Conservation (phyloP, 169 alveolate species). For the Cryptosporidium baileyi region DNA sequence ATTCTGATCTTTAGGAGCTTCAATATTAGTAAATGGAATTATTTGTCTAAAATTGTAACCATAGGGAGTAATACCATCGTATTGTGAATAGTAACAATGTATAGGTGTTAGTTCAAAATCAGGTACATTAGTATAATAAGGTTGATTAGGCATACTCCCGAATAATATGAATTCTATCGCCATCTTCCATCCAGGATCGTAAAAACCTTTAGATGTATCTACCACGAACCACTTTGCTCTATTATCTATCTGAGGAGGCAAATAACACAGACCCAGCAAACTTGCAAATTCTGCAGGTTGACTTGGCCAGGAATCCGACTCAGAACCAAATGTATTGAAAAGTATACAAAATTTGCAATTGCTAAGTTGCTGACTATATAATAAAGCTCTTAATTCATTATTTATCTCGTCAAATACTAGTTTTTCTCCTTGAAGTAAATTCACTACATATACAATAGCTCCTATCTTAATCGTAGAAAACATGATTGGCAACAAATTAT, state of each 20-base stretch:
- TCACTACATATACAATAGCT: conserved; percentile 65
- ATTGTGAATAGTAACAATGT: conserved; percentile 40
- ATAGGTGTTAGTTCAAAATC: conserved; percentile 59
- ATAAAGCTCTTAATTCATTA: conserved; percentile 17
- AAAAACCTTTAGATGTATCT: conserved; percentile 45
- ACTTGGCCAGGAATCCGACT: conserved; percentile 46
- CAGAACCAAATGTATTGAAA: conserved; percentile 54
- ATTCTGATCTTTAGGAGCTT: not conserved
- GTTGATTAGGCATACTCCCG: conserved; percentile 26
- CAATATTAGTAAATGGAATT: conserved; percentile 2
- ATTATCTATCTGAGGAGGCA: conserved; percentile 61
- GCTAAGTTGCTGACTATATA: conserved; percentile 30
- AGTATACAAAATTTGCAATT: conserved; percentile 41
- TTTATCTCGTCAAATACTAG: conserved; percentile 34
- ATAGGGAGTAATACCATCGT: conserved; percentile 10
- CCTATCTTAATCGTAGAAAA: conserved; percentile 22
- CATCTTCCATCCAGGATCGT: conserved; percentile 60
- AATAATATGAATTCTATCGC: conserved; percentile 52
- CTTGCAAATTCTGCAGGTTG: conserved; percentile 48
- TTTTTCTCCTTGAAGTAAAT: conserved; percentile 14
- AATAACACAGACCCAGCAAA: conserved; percentile 44
- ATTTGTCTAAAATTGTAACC: conserved; percentile 2
- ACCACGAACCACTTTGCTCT: conserved; percentile 59
- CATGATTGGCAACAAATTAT: conserved; percentile 35
- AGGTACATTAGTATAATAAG: conserved; percentile 57